Evolutionary conservation across 805 yeast genomes (phyloP).

Genomic region (Candida pseudofarinosa): DNA sequence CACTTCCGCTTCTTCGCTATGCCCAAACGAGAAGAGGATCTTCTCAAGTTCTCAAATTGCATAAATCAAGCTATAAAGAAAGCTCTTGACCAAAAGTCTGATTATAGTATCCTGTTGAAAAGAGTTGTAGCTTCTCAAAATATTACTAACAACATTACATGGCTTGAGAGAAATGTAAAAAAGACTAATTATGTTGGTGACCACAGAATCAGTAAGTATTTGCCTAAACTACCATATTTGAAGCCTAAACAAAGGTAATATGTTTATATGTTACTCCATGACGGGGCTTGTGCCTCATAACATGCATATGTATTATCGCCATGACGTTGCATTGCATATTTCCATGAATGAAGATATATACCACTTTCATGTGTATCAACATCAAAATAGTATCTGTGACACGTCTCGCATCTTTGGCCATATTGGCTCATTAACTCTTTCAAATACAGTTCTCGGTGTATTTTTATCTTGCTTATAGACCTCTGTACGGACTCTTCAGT

Average conservation of each 20-base stretch:
- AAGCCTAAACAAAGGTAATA: not conserved
- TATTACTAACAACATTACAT: not conserved
- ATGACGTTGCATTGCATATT: slow-evolving; percentile 17
- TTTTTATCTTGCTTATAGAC: slow-evolving; percentile 18
- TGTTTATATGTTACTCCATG: slow-evolving; percentile 38
- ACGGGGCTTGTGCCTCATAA: slow-evolving; percentile 43
- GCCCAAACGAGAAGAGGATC: slow-evolving; percentile 19
- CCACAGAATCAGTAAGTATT: slow-evolving; percentile 12
- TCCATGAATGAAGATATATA: slow-evolving; percentile 48
- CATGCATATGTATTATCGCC: slow-evolving; percentile 20
- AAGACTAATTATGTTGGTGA: slow-evolving; percentile 12
- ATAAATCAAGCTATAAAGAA: slow-evolving; percentile 10
- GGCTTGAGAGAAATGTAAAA: slow-evolving; percentile 1
- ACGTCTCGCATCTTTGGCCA: slow-evolving; percentile 25
- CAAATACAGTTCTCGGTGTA: slow-evolving; percentile 20
- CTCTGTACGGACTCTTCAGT: slow-evolving; percentile 10
- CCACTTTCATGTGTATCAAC: slow-evolving; percentile 22
- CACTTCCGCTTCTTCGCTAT: slow-evolving; percentile 14
- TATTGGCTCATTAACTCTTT: slow-evolving; percentile 22
- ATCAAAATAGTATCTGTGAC: slow-evolving; percentile 29
- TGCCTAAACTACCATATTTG: slow-evolving; percentile 23
- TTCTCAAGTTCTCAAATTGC: slow-evolving; percentile 4
- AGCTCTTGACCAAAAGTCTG: slow-evolving; percentile 2
- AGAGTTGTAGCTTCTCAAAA: slow-evolving; percentile 4
- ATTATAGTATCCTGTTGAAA: slow-evolving; percentile 1